These are phyloP conservation scores for Goffeauzyma gilvescens DNA, from an alignment of 768 basidiomycete genomes.

Conservation along the genomic window DNA sequence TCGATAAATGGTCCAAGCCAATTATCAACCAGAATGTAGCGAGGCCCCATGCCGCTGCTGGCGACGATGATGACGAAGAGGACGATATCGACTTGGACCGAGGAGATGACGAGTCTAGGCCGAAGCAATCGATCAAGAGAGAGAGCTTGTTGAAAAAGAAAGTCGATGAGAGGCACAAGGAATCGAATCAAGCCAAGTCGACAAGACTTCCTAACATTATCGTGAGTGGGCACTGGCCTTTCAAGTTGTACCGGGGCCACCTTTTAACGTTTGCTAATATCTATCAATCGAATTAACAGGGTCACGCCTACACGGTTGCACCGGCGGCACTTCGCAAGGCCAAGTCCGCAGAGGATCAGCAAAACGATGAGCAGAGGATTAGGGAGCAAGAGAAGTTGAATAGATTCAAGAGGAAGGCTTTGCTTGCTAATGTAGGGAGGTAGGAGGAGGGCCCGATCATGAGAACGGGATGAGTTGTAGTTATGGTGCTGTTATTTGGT, in stretches of 20 bases:
- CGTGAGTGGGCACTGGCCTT: slow-evolving; percentile 3
- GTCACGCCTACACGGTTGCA: slow-evolving; percentile 9
- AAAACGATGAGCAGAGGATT: slow-evolving; percentile 3
- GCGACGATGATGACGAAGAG: neutral
- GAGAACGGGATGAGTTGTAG: too few relatives aligned
- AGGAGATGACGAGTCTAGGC: slow-evolving; percentile 1
- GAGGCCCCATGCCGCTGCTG: neutral
- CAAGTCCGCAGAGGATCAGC: slow-evolving; percentile 5
- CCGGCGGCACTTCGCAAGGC: slow-evolving; percentile 4
- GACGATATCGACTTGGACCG: slow-evolving; percentile 4
- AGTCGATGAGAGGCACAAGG: neutral
- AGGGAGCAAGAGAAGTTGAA: slow-evolving; percentile 8
- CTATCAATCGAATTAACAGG: slow-evolving; percentile 1
- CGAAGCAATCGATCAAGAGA: slow-evolving; percentile 1
- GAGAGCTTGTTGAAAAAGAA: slow-evolving; percentile 1
- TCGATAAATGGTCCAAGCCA: slow-evolving; percentile 36
- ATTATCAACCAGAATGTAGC: slow-evolving; percentile 17
- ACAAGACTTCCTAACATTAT: slow-evolving; percentile 5
- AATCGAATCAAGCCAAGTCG: neutral
- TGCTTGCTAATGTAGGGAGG: too few relatives aligned
- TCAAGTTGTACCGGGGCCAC: too few relatives aligned
- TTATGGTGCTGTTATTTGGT: too few relatives aligned
- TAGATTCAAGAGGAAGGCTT: slow-evolving; percentile 9
- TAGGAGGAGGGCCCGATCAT: too few relatives aligned
- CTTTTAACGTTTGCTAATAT: neutral